phyloP scores from a whole-genome alignment of 1,284 basidiomycete species.

The Chondrostereum purpureum region DNA sequence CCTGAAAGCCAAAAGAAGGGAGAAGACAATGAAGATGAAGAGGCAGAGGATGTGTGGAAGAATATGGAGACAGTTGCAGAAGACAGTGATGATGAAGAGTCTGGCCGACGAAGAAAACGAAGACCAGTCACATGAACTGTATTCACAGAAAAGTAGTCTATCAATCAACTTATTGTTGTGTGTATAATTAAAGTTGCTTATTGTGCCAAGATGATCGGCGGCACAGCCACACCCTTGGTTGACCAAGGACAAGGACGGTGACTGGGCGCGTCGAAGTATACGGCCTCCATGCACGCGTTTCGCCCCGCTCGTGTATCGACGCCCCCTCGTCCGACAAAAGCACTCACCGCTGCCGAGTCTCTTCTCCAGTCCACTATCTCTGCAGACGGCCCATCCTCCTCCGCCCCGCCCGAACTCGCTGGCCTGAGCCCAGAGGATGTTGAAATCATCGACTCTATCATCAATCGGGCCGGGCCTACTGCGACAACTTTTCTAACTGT shows the following conservation, averaged over 20 bases:
- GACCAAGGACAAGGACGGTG: conserved; percentile 32
- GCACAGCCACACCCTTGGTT: conserved; percentile 6
- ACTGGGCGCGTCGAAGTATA: conserved; percentile 40
- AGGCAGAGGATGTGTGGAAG: conserved; percentile 48
- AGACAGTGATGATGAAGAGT: conserved; percentile 20
- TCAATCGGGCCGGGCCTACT: conserved; percentile 53
- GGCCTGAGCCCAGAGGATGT: conserved; percentile 55
- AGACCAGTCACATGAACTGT: conserved; percentile 37
- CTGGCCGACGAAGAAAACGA: too few relatives aligned
- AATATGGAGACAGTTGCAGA: conserved; percentile 43
- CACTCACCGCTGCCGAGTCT: conserved; percentile 9
- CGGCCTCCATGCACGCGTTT: conserved; percentile 37
- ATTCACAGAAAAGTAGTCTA: conserved; percentile 59
- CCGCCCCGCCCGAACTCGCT: conserved; percentile 48
- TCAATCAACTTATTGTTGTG: conserved; percentile 63
- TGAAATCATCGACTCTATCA: conserved; percentile 66
- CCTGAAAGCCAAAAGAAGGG: conserved; percentile 7
- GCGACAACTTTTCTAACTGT: conserved; percentile 69
- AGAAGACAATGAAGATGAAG: conserved; percentile 30
- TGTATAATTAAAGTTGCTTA: conserved; percentile 56
- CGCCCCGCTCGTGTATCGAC: conserved; percentile 29
- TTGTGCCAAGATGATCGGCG: conserved; percentile 35
- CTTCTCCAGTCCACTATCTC: conserved; percentile 17
- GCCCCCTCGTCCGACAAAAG: conserved; percentile 14
- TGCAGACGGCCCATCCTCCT: conserved; percentile 41